These are phyloP conservation scores for Whalleya microplaca DNA, from an alignment of 2,329 filamentous ascomycete genomes.

Conservation along the genomic window DNA sequence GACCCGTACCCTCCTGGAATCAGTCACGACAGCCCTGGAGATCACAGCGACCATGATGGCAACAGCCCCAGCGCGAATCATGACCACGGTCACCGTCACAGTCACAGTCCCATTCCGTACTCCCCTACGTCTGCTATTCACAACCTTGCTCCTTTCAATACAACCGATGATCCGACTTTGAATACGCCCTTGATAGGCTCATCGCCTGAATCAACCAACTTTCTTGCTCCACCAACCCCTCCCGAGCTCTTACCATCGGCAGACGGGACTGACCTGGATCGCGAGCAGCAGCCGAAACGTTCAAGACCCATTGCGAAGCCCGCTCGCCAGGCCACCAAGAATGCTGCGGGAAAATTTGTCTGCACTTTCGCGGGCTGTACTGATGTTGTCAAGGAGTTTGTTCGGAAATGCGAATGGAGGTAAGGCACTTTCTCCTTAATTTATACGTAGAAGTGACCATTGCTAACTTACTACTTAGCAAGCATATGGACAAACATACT, in stretches of 20 bases:
- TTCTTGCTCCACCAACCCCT: conserved; percentile 23
- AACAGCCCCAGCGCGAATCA: neutral
- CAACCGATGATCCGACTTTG: conserved; percentile 42
- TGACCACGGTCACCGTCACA: conserved; percentile 33
- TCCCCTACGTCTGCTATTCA: conserved; percentile 43
- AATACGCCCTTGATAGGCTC: conserved; percentile 32
- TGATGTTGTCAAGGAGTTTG: conserved; percentile 68
- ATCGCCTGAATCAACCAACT: conserved; percentile 16
- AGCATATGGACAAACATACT: conserved; percentile 99
- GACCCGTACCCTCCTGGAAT: conserved; percentile 50
- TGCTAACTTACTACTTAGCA: conserved; percentile 56
- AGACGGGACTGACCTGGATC: conserved; percentile 11
- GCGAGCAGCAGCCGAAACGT: conserved; percentile 39
- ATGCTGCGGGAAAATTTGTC: conserved; percentile 73
- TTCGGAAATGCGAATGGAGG: conserved; percentile 92
- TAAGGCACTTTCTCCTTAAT: conserved; percentile 53
- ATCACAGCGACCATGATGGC: neutral
- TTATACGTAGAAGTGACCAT: conserved; percentile 3
- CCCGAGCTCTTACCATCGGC: conserved; percentile 4
- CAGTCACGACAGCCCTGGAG: conserved; percentile 39
- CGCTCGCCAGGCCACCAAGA: conserved; percentile 61
- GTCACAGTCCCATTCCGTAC: conserved; percentile 1
- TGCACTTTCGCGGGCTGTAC: conserved; percentile 74
- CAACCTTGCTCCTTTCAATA: conserved; percentile 48
- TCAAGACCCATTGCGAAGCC: conserved; percentile 63